These are phyloP conservation scores for Citrus hindsii DNA, from an alignment of 345 rosid genomes.

Conservation along the genomic window DNA sequence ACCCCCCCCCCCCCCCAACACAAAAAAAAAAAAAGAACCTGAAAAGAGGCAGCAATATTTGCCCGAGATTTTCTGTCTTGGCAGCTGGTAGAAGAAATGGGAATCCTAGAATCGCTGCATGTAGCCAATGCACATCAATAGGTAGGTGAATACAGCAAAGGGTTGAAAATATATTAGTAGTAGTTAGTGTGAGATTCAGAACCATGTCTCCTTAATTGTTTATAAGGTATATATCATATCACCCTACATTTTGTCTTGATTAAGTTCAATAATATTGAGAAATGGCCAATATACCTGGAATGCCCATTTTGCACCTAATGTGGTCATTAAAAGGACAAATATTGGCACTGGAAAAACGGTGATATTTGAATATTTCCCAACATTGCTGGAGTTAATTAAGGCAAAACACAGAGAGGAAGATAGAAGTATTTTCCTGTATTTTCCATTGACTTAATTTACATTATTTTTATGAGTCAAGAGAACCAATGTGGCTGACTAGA, in stretches of 20 bases:
- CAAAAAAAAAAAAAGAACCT: conserved; percentile 40
- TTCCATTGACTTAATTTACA: not conserved
- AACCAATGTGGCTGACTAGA: not conserved
- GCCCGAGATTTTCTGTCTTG: conserved; percentile 81
- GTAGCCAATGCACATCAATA: conserved; percentile 10
- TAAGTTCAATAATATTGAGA: not conserved
- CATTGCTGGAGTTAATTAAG: not conserved
- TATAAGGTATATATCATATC: not conserved
- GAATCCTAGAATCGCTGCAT: conserved; percentile 62
- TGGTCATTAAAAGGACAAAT: not conserved
- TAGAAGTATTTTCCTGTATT: not conserved
- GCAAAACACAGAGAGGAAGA: not conserved
- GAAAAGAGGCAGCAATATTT: conserved; percentile 94
- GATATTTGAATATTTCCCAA: not conserved
- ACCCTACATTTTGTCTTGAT: not conserved
- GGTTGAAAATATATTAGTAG: not conserved
- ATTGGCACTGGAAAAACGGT: not conserved
- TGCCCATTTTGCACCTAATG: not conserved
- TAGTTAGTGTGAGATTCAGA: not conserved
- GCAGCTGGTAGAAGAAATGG: conserved; percentile 59
- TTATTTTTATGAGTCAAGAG: not conserved
- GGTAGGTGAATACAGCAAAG: not conserved
- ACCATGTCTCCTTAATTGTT: not conserved
- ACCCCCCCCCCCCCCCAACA: too few relatives aligned
- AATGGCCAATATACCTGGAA: not conserved